Evolutionary conservation across 139 green algal genomes (phyloP), one percentile per base, ranked within the genome.

Genomic region (Coelastrella sp.): DNA sequence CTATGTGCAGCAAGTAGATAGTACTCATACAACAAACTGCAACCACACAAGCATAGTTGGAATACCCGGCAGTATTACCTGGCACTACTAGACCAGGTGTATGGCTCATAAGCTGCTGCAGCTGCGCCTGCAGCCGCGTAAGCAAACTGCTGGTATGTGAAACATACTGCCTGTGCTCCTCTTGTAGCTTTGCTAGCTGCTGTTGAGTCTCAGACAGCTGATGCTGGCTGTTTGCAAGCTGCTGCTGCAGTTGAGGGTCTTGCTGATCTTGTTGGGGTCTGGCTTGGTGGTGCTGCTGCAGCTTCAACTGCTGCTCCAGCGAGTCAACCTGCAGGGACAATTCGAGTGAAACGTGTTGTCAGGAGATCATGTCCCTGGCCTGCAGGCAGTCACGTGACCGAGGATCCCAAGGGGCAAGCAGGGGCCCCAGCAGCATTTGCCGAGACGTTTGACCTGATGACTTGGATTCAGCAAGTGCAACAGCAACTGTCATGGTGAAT

Each of bases 151-250:
- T 76, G 74, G 59, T 90, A 13, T 71, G 86, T 22, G 17, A 20
- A 23, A 90, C 86, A 76, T 90, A 85, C 73, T 82, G 74, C 58
- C n/a, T 60, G 60, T 90, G 75, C 60, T 64, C 74, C 22, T 79
- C 59, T 47, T 85, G 73, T 22, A 90, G 20, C 14, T 19, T 17
- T 13, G 60, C 60, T 60, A 90, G 86, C 86, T 90, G 58, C 86
- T 75, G 74, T 64, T 84, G 75, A 58, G 86, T 84, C 13, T 23
- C 17, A 54, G 5, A 16, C 8, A 90, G 86, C 23, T 90, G 58
- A 17, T 71, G 23, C 20, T 80, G 68, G 16, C 47, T 71, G 5
- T 14, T 57, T 65, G 10, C 10, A 5, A 17, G 11, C 54, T 64
- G 85, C n/a, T 73, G 65, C 19, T 73, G 58, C 54, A 80, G 56